Conservation (phyloP, 1,139 yeast species). For the Nakaseomyces uthaithaninus region DNA sequence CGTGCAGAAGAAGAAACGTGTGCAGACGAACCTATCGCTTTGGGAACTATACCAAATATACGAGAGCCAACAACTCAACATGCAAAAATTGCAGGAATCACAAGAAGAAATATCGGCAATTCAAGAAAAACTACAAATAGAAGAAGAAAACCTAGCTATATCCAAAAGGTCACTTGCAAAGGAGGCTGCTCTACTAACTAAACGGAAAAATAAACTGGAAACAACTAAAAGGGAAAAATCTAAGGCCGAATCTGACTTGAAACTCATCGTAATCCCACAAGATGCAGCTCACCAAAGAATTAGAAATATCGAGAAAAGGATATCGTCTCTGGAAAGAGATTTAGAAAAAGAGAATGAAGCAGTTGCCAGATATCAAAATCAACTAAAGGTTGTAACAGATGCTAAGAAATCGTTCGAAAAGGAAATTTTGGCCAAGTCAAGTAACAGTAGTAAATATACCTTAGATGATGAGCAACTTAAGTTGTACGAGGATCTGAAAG, state of each 20-base stretch:
- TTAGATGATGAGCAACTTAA: conserved; percentile 46
- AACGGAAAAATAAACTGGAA: conserved; percentile 37
- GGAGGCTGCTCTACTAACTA: conserved; percentile 38
- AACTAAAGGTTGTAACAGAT: conserved; percentile 42
- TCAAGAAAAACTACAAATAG: conserved; percentile 24
- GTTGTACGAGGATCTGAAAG: conserved; percentile 56
- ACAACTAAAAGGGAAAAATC: conserved; percentile 40
- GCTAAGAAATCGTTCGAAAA: conserved; percentile 41
- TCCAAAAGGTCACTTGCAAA: conserved; percentile 42
- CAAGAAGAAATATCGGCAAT: conserved; percentile 32
- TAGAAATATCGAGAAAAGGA: conserved; percentile 42
- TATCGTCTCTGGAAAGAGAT: conserved; percentile 47
- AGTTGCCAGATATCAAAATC: conserved; percentile 39
- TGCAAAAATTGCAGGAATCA: conserved; percentile 29
- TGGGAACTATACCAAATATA: conserved; percentile 67
- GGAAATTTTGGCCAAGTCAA: conserved; percentile 32
- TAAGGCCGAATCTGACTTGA: conserved; percentile 46
- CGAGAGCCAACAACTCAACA: conserved; percentile 35
- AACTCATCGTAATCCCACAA: conserved; percentile 45
- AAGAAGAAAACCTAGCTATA: conserved; percentile 27
- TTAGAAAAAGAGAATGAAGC: conserved; percentile 42
- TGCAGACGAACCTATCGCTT: conserved; percentile 45
- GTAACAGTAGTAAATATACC: conserved; percentile 29
- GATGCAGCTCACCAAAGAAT: conserved; percentile 36
- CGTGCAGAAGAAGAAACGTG: conserved; percentile 41